phyloP scores from a whole-genome alignment of 2,329 filamentous ascomycete species.

The Penicillium freii region DNA sequence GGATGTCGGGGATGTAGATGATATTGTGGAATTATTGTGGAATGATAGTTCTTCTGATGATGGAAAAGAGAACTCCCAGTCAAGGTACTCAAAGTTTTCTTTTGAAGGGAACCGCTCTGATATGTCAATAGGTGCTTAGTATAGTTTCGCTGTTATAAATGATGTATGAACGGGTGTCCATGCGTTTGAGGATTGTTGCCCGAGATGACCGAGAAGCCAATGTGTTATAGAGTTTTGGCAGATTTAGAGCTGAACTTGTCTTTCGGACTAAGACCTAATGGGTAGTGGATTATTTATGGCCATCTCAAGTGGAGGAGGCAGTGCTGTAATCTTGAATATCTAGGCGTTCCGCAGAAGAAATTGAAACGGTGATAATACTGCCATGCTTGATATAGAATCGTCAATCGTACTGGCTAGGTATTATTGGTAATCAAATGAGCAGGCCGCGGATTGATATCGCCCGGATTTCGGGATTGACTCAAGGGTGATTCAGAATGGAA shows the following conservation, averaged over 20 bases:
- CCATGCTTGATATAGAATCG: conserved; percentile 6
- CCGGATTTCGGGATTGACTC: conserved; percentile 3
- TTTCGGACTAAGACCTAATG: not conserved
- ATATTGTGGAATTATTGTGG: not conserved
- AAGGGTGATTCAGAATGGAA: conserved; percentile 14
- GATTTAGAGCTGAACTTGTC: conserved; percentile 3
- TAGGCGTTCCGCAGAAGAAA: conserved; percentile 18
- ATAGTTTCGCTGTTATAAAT: conserved; percentile 1
- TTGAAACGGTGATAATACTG: conserved; percentile 16
- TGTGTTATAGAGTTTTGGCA: conserved; percentile 9
- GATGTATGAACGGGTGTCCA: not conserved
- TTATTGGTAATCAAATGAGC: not conserved
- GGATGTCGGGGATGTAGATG: not conserved
- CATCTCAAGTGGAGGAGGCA: conserved; percentile 12
- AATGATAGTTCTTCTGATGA: not conserved
- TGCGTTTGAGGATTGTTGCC: not conserved
- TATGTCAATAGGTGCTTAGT: conserved; percentile 13
- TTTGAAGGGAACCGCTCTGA: conserved; percentile 5
- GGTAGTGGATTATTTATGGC: conserved; percentile 1
- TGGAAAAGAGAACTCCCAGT: conserved; percentile 3
- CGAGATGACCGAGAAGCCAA: not conserved
- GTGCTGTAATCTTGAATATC: conserved; percentile 13
- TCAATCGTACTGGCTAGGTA: conserved; percentile 1
- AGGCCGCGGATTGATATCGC: not conserved
- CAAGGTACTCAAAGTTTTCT: conserved; percentile 7